phyloP scores from a whole-genome alignment of 306 rosid genomes.

The Fragaria vesca region DNA sequence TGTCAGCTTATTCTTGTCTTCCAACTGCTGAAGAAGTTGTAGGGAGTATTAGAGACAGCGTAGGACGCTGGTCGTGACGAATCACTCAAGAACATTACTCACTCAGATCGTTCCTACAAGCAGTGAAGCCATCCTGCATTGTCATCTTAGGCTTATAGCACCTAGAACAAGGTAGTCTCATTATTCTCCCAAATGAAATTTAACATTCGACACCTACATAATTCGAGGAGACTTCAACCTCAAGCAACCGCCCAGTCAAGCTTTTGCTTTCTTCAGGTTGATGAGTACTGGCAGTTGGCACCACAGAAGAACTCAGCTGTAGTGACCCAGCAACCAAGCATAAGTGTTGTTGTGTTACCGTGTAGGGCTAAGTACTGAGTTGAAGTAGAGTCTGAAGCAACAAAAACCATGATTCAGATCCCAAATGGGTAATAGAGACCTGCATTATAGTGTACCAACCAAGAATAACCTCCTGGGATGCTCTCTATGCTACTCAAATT shows the following conservation, averaged over 20 bases:
- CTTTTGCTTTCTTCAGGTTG: too few relatives aligned
- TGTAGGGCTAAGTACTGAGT: background rate
- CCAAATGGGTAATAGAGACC: too few relatives aligned
- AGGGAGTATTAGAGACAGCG: background rate
- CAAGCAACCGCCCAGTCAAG: too few relatives aligned
- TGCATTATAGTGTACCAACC: too few relatives aligned
- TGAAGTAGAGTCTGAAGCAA: background rate
- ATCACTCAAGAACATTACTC: background rate
- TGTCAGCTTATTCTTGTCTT: too few relatives aligned
- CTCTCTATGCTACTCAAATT: background rate
- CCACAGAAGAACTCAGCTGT: background rate
- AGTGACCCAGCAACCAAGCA: background rate
- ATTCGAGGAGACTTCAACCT: too few relatives aligned
- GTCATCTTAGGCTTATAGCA: too few relatives aligned
- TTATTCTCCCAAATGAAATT: too few relatives aligned
- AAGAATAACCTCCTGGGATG: background rate
- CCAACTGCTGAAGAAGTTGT: background rate
- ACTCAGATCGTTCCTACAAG: background rate
- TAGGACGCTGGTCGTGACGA: background rate
- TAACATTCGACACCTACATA: too few relatives aligned
- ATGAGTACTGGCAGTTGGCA: too few relatives aligned
- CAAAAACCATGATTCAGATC: background rate
- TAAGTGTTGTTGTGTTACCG: background rate
- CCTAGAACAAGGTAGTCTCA: too few relatives aligned
- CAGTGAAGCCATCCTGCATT: background rate